phyloP scores from a whole-genome alignment of 176 grass and related monocot genomes.

The Zizania latifolia region DNA sequence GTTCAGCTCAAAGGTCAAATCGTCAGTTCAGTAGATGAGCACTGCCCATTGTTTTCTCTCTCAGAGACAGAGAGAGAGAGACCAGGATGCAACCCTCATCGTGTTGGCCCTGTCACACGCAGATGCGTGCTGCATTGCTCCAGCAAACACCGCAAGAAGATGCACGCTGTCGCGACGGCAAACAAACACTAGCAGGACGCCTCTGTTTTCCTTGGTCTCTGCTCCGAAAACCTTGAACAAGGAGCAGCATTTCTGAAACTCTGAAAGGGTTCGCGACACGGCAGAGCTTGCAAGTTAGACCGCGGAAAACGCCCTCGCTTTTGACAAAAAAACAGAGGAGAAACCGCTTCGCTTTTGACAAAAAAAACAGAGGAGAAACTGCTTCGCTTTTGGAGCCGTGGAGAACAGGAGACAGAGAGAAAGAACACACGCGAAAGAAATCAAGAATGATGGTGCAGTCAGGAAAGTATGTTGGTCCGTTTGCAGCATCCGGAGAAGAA shows the following conservation, averaged over 20 bases:
- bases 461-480: conserved; percentile 15
- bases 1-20: neutral
- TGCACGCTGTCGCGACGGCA: neutral
- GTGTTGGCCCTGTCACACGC: neutral
- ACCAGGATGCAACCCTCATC: too few relatives aligned
- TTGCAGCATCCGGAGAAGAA: neutral
- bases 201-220: neutral
- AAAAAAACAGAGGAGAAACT: neutral
- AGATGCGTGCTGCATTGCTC: neutral
- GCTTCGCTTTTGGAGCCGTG: conserved; percentile 16
- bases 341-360: too few relatives aligned
- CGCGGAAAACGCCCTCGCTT: too few relatives aligned
- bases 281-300: too few relatives aligned
- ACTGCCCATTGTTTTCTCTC: too few relatives aligned
- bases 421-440: neutral
- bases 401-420: neutral
- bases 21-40: neutral
- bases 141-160: neutral
- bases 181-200: neutral
- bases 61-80: too few relatives aligned
- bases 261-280: too few relatives aligned
- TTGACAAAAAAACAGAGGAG: too few relatives aligned
- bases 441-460: neutral
- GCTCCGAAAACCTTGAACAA: neutral
- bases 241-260: neutral